Percentiles rank a stretch among this genome's conserved stretches.
phyloP scores from a whole-genome alignment of 306 rosid genomes.

The Begonia masoniana region DNA sequence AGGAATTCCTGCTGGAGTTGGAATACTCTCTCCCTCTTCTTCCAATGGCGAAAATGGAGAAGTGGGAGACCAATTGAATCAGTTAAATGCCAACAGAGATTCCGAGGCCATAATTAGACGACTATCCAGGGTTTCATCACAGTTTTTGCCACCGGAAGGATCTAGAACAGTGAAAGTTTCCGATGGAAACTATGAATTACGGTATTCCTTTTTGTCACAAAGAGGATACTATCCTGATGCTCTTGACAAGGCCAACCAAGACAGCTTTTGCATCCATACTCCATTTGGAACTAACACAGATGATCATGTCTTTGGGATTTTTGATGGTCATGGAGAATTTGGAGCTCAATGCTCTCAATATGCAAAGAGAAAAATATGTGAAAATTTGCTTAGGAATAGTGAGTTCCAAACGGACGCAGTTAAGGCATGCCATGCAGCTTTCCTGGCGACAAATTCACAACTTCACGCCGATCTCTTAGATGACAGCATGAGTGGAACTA shows the following conservation, averaged over 20 bases:
- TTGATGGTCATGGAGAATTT: slow-evolving; percentile 90
- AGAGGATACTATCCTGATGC: slow-evolving; percentile 97
- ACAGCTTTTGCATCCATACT: slow-evolving; percentile 86
- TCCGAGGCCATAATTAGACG: slow-evolving; percentile 66
- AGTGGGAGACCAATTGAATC: slow-evolving; percentile 33
- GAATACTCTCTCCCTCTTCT: slow-evolving; percentile 29
- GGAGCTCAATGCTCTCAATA: slow-evolving; percentile 91
- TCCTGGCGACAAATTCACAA: slow-evolving; percentile 58
- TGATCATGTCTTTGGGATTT: slow-evolving; percentile 83
- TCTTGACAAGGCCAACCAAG: slow-evolving; percentile 93
- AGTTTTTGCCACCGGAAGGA: slow-evolving; percentile 89
- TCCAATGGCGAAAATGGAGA: slow-evolving; percentile 31
- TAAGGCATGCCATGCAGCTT: slow-evolving; percentile 74
- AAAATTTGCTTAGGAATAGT: slow-evolving; percentile 62
- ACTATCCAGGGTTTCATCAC: slow-evolving; percentile 84
- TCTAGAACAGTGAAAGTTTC: slow-evolving; percentile 52
- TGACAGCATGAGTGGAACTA: slow-evolving; percentile 96
- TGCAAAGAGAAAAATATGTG: slow-evolving; percentile 70
- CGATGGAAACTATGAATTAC: slow-evolving; percentile 42
- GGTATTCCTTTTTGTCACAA: slow-evolving; percentile 71
- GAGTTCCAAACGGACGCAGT: slow-evolving; percentile 52
- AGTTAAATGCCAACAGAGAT: slow-evolving; percentile 33
- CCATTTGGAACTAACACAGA: slow-evolving; percentile 65
- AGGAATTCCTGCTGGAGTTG: slow-evolving; percentile 8
- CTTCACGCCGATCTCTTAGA: slow-evolving; percentile 60